These are phyloP conservation scores for Fraxinus floribunda DNA, from an alignment of 305 asterid species.

Conservation along the genomic window DNA sequence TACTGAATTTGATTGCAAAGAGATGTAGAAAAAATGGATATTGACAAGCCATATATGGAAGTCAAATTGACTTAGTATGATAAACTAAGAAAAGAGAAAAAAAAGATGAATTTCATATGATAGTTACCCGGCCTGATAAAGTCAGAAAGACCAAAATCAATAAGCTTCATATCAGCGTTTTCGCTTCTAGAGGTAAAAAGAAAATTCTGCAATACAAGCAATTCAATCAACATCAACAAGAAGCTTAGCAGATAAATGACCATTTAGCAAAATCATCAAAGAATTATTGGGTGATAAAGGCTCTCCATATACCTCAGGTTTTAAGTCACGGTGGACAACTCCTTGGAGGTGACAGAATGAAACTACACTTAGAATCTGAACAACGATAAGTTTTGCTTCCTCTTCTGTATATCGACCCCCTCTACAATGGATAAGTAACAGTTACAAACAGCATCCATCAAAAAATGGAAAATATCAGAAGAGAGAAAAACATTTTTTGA, in stretches of 20 bases:
- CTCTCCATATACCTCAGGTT: conserved; percentile 71
- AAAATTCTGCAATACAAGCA: conserved; percentile 57
- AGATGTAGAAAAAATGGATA: neutral
- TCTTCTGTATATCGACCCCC: conserved; percentile 91
- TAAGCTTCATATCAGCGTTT: conserved; percentile 90
- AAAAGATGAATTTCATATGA: neutral
- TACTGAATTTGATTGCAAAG: neutral
- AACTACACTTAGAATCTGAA: conserved; percentile 82
- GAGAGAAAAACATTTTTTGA: neutral
- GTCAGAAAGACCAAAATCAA: conserved; percentile 96
- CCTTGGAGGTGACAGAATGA: conserved; percentile 97
- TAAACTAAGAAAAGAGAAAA: neutral
- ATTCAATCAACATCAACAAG: conserved; percentile 21
- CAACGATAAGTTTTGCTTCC: conserved; percentile 82
- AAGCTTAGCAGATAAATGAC: conserved; percentile 11
- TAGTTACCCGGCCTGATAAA: conserved; percentile 78
- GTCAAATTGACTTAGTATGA: neutral
- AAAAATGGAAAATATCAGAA: conserved; percentile 24
- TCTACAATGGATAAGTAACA: conserved; percentile 48
- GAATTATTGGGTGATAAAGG: neutral
- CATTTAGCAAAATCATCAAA: conserved; percentile 8
- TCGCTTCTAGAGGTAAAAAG: conserved; percentile 78
- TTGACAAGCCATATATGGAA: neutral
- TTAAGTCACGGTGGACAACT: conserved; percentile 94
- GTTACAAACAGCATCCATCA: conserved; percentile 23